Evolutionary conservation across 192 early-diverging fungal species (phyloP).

Genomic region (Mortierella hygrophila): DNA sequence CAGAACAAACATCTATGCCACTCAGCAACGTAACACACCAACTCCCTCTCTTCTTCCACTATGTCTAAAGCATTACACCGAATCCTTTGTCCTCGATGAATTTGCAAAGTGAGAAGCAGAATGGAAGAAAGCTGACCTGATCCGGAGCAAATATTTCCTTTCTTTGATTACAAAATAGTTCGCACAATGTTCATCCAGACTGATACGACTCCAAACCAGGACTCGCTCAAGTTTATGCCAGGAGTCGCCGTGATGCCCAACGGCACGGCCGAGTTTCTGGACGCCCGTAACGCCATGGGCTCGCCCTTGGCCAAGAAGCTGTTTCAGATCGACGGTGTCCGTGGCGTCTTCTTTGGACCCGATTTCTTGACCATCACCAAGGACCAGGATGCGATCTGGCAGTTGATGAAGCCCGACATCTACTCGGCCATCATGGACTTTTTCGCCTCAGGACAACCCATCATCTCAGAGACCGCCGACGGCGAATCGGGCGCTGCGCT

Average conservation of each 20-base stretch:
- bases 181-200: conserved; percentile 91
- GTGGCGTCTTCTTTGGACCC: conserved; percentile 88
- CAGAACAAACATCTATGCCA: conserved; percentile 33
- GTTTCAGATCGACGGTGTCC: conserved; percentile 95
- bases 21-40: conserved; percentile 35
- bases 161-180: conserved; percentile 39
- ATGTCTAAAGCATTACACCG: background rate
- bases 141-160: background rate
- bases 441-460: conserved; percentile 87
- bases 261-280: conserved; percentile 86
- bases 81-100: background rate
- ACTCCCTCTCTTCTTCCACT: background rate
- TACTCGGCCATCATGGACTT: conserved; percentile 97
- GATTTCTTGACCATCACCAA: conserved; percentile 98
- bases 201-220: conserved; percentile 92
- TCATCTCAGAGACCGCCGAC: conserved; percentile 71
- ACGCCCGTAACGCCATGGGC: conserved; percentile 75
- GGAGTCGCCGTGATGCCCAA: conserved; percentile 83
- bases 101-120: background rate
- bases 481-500: conserved; percentile 5
- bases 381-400: conserved; percentile 91
- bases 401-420: conserved; percentile 97
- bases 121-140: background rate
- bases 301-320: conserved; percentile 93
- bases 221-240: conserved; percentile 97